phyloP scores from a whole-genome alignment of 345 rosid genomes.

The Leavenworthia alabamica region DNA sequence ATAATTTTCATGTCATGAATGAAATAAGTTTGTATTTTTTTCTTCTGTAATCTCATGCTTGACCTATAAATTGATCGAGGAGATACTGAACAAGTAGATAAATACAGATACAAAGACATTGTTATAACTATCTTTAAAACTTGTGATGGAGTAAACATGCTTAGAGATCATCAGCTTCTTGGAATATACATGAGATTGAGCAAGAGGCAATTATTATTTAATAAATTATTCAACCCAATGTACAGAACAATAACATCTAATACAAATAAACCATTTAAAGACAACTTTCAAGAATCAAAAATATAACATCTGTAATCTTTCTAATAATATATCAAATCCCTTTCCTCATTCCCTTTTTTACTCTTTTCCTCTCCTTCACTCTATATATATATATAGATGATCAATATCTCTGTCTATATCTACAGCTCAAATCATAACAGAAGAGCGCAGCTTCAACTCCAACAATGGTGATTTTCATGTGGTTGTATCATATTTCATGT shows the following conservation, averaged over 20 bases:
- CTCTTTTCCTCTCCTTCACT: not conserved
- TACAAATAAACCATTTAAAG: not conserved
- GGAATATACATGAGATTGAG: not conserved
- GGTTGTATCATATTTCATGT: conserved; percentile 8
- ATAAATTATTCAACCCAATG: conserved; percentile 18
- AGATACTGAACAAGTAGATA: not conserved
- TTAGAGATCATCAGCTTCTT: not conserved
- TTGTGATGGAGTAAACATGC: not conserved
- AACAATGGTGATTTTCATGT: conserved; percentile 7
- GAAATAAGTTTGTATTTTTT: not conserved
- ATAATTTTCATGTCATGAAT: not conserved
- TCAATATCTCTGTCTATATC: conserved; percentile 26
- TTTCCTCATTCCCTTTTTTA: not conserved
- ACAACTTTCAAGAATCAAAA: conserved; percentile 19
- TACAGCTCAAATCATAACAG: conserved; percentile 22
- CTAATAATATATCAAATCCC: conserved; percentile 19
- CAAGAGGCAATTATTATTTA: not conserved
- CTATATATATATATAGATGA: conserved; percentile 17
- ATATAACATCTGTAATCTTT: conserved; percentile 15
- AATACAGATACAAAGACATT: not conserved
- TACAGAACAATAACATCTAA: conserved; percentile 13
- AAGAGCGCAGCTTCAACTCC: conserved; percentile 15
- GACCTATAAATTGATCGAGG: not conserved
- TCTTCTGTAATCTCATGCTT: conserved; percentile 10
- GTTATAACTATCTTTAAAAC: not conserved